phyloP scores from a whole-genome alignment of 495 filamentous ascomycete genomes.

The Entonaema liquescens region DNA sequence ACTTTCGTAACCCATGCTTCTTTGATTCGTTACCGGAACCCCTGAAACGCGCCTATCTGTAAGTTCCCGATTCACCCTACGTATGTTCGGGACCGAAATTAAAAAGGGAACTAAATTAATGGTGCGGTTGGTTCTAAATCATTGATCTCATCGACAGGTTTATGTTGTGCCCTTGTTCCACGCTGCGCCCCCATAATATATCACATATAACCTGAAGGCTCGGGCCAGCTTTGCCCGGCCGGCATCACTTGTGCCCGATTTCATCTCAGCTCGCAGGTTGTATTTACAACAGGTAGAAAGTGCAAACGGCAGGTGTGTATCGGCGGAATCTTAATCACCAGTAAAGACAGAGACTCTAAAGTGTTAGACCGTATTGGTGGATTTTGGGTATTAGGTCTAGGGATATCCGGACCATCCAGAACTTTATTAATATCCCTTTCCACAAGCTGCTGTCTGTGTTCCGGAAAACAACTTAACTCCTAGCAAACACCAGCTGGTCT shows the following conservation, averaged over 20 bases:
- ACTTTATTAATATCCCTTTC: neutral
- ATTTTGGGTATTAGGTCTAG: neutral
- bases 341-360: neutral
- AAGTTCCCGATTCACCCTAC: neutral
- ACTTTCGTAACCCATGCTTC: neutral
- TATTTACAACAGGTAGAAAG: slow-evolving; percentile 9
- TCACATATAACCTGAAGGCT: slow-evolving; percentile 3
- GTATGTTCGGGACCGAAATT: neutral
- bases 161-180: neutral
- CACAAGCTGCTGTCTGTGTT: neutral
- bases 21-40: neutral
- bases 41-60: slow-evolving; percentile 15
- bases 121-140: neutral
- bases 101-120: neutral
- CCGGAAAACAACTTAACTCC: neutral
- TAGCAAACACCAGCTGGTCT: neutral
- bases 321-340: neutral
- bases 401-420: neutral
- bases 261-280: slow-evolving; percentile 9
- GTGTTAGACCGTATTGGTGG: neutral
- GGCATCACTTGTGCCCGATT: neutral
- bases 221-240: neutral
- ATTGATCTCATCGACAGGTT: slow-evolving; percentile 8
- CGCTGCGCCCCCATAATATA: neutral
- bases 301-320: neutral